Evolutionary conservation across 2,329 filamentous ascomycete genomes (phyloP).

Genomic region (Aspergillus sp.): DNA sequence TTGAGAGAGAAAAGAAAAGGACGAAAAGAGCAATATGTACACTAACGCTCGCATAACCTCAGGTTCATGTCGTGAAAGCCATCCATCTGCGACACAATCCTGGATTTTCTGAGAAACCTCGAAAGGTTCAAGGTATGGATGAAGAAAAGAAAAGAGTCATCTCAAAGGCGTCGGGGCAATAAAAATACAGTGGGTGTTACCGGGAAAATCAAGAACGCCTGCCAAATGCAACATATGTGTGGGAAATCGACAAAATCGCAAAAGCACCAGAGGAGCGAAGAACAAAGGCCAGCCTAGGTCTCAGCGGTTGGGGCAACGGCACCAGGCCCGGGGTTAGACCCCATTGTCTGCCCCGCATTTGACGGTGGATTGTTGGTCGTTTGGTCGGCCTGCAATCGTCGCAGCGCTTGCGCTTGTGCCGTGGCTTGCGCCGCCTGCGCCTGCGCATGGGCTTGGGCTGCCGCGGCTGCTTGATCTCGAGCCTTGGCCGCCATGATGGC

Average conservation of each 20-base stretch:
- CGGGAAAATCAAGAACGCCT: slow-evolving; percentile 26
- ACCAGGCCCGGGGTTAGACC: slow-evolving; percentile 29
- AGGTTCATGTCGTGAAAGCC: slow-evolving; percentile 21
- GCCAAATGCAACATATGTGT: slow-evolving; percentile 29
- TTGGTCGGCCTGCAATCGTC: slow-evolving; percentile 37
- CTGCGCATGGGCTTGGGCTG: slow-evolving; percentile 43
- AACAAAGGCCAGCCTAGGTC: slow-evolving; percentile 25
- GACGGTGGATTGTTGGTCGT: slow-evolving; percentile 23
- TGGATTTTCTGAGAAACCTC: slow-evolving; percentile 16
- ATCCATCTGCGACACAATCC: slow-evolving; percentile 20
- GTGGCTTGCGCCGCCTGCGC: slow-evolving; percentile 41
- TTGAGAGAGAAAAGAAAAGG: slow-evolving; percentile 10
- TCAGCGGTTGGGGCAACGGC: slow-evolving; percentile 27
- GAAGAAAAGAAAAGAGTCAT: slow-evolving; percentile 4
- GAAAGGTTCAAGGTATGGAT: slow-evolving; percentile 9
- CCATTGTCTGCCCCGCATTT: slow-evolving; percentile 22
- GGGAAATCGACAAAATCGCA: slow-evolving; percentile 14
- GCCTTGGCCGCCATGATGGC: slow-evolving; percentile 47
- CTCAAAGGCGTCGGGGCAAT: slow-evolving; percentile 15
- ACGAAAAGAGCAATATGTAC: slow-evolving; percentile 34
- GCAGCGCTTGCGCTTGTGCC: slow-evolving; percentile 33
- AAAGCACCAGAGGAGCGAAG: slow-evolving; percentile 15
- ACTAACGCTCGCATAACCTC: slow-evolving; percentile 31
- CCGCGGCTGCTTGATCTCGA: slow-evolving; percentile 40
- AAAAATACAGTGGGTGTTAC: slow-evolving; percentile 22